Evolutionary conservation across 345 rosid species (phyloP).

Genomic region (Rhizophora mangle): DNA sequence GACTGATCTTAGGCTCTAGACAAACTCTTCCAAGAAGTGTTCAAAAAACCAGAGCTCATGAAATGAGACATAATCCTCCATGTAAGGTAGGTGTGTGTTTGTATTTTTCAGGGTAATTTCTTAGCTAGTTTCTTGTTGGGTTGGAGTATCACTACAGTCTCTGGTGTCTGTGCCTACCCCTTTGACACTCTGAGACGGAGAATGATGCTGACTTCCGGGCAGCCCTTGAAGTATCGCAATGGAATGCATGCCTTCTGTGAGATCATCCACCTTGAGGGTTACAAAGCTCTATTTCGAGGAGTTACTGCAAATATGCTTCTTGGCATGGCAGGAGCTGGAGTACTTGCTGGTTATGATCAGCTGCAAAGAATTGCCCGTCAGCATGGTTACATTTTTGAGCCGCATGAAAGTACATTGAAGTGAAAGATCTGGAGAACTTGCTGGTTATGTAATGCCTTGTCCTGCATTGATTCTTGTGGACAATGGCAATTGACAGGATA

Average conservation of each 20-base stretch:
- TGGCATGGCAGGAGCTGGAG: slow-evolving; percentile 97
- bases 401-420: slow-evolving; percentile 34
- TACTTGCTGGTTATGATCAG: slow-evolving; percentile 87
- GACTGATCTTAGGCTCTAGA: slow-evolving; percentile 1
- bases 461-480: neutral
- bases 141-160: slow-evolving; percentile 85
- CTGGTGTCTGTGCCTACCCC: slow-evolving; percentile 88
- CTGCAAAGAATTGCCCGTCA: slow-evolving; percentile 61
- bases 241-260: slow-evolving; percentile 61
- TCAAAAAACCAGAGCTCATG: too few relatives aligned
- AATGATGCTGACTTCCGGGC: slow-evolving; percentile 97
- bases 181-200: slow-evolving; percentile 83
- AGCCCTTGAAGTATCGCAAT: slow-evolving; percentile 56
- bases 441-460: neutral
- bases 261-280: slow-evolving; percentile 67
- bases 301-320: slow-evolving; percentile 91
- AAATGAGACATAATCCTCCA: too few relatives aligned
- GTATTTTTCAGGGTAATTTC: slow-evolving; percentile 68
- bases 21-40: neutral
- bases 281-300: slow-evolving; percentile 63
- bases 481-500: neutral
- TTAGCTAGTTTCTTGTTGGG: slow-evolving; percentile 83
- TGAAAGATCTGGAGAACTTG: neutral
- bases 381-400: slow-evolving; percentile 37
- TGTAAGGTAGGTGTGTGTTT: neutral